phyloP scores from a whole-genome alignment of 2,329 filamentous ascomycete genomes.

The Niveomyces coronatus region DNA sequence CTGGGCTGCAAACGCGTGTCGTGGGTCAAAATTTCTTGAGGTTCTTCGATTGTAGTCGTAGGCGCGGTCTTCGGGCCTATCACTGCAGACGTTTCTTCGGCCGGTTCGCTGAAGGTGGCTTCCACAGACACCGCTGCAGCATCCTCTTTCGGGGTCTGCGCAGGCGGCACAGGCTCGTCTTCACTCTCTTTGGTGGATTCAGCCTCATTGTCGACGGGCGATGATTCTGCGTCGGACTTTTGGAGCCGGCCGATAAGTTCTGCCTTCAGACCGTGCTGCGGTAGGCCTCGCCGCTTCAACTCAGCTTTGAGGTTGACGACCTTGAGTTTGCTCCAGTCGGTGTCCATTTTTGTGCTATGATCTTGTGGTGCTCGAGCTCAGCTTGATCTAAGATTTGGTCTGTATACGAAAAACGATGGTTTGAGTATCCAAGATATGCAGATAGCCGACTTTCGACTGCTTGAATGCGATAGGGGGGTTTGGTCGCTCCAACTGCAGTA shows the following conservation, averaged over 20 bases:
- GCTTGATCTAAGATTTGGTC: no score
- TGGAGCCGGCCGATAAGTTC: conserved; percentile 58
- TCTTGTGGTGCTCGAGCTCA: no score
- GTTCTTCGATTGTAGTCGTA: no score
- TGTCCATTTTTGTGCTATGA: background rate
- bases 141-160: conserved; percentile 13
- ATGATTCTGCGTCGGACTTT: conserved; percentile 22
- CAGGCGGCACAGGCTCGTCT: background rate
- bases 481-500: no score
- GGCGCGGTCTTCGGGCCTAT: no score
- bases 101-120: conserved; percentile 10
- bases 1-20: no score
- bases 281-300: conserved; percentile 60
- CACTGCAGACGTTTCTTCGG: no score
- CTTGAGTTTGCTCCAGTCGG: conserved; percentile 51
- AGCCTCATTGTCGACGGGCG: conserved; percentile 8
- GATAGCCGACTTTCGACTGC: no score
- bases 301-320: conserved; percentile 67
- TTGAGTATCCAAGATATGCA: no score
- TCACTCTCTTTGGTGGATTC: conserved; percentile 9
- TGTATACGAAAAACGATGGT: background rate
- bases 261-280: conserved; percentile 59
- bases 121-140: conserved; percentile 6
- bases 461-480: no score
- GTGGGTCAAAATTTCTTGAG: no score